phyloP scores from a whole-genome alignment of 352 stramenopile genomes.

The Globisporangium acanthophoron region DNA sequence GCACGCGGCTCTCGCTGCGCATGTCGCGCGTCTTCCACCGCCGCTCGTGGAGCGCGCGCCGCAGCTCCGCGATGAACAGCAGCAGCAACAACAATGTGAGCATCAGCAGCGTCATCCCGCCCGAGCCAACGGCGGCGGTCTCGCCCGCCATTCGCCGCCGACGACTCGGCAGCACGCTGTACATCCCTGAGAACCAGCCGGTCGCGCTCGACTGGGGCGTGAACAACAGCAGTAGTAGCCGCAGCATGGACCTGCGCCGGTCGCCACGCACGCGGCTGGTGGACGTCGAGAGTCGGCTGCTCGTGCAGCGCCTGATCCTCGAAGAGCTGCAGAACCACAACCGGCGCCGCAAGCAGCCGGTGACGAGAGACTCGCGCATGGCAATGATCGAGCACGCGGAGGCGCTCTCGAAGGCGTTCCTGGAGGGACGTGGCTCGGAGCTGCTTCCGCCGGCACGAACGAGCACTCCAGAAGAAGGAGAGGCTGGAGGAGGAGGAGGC shows the following conservation, averaged over 20 bases:
- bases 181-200: slow-evolving; percentile 14
- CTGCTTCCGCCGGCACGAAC: not conserved
- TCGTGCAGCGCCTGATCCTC: slow-evolving; percentile 13
- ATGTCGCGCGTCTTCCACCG: slow-evolving; percentile 10
- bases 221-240: slow-evolving; percentile 1
- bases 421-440: slow-evolving; percentile 10
- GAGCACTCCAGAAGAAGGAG: not conserved
- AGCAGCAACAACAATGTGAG: not conserved
- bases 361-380: not conserved
- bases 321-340: slow-evolving; percentile 10
- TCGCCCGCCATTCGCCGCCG: not conserved
- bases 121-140: no score
- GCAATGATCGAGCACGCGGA: slow-evolving; percentile 13
- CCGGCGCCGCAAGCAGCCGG: not conserved
- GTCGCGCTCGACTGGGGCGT: slow-evolving; percentile 10
- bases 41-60: not conserved
- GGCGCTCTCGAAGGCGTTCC: slow-evolving; percentile 6
- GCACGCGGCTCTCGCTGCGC: slow-evolving; percentile 6
- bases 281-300: slow-evolving; percentile 2
- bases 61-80: not conserved
- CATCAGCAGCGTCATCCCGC: not conserved
- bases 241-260: slow-evolving; percentile 10
- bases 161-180: not conserved
- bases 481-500: not conserved
- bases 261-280: not conserved